Base-by-base conservation (phyloP, 2,329 filamentous ascomycete genomes). In the Metarhizium brunneum region DNA sequence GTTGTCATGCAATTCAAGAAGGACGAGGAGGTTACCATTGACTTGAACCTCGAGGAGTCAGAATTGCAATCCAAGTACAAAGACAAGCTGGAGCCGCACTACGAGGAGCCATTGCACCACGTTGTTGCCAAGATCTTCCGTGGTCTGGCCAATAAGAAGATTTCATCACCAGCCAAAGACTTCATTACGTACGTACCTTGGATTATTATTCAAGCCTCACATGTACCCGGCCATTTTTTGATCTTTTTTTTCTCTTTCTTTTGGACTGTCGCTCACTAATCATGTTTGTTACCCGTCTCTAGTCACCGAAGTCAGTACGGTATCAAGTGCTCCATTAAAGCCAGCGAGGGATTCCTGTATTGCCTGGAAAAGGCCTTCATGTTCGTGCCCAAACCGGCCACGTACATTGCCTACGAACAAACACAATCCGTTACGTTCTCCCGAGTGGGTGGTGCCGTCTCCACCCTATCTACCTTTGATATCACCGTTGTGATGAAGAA, bases 291-390 rank as follows among this genome's bases (percentile, higher is more conserved):
- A 30, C 20, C 43, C 29, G 20, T 14, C 6, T 6, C 20, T 53
- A 83, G 88, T 62, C 94, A 97, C 74, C 91, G 96, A 69, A 85
- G 88, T 65, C 92, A 96, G 71, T 90, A 86, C 63, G 94, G 94
- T 57, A 95, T 99, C 73, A 99, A 99, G 76, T 99, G 94, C 73
- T 95, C 92, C n/a, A 96, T 99, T 83, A 99, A 99, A 75, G 95
- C 95, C 54, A 96, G 95, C 71, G 94, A 99, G 75, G 94, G 95
- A 58, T 92, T 96, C 68, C 78, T 99, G 52, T 99, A 95, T 81
- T 96, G 92, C 70, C 76, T 99, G 62, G 94, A 99, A 73, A 96
- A 96, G 75, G 92, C 92, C 7, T 95, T 99, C 72, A 95, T 99
- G 83, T 99, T 99, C 70, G 94, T 99, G 16, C 94, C 94, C 36